These are phyloP conservation scores for Verticillium longisporum DNA, from an alignment of 2,329 filamentous ascomycete species.

Conservation along the genomic window DNA sequence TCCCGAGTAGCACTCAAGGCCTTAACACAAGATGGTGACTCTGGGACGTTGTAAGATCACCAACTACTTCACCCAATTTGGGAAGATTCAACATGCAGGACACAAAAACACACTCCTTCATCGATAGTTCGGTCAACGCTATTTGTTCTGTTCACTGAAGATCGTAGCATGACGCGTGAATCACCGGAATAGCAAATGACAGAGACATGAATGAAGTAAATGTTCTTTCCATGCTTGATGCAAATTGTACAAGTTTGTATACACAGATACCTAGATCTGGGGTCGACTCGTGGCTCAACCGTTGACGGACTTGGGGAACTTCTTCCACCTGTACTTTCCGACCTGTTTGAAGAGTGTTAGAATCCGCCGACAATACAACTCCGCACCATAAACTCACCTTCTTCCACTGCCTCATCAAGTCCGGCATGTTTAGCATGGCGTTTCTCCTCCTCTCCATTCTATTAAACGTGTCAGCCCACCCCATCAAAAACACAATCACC, in stretches of 20 bases:
- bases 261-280: slow-evolving; percentile 7
- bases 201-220: neutral
- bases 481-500: neutral
- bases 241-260: slow-evolving; percentile 8
- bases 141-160: no score
- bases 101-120: no score
- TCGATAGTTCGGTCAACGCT: no score
- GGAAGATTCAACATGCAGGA: no score
- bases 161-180: no score
- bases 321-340: slow-evolving; percentile 49
- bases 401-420: slow-evolving; percentile 89
- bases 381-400: slow-evolving; percentile 51
- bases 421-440: slow-evolving; percentile 93
- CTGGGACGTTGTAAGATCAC: no score
- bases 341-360: slow-evolving; percentile 35
- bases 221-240: neutral
- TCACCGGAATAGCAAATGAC: neutral
- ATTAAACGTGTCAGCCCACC: slow-evolving; percentile 21
- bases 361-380: slow-evolving; percentile 6
- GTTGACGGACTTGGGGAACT: slow-evolving; percentile 44
- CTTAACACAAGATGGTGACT: no score
- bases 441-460: slow-evolving; percentile 82
- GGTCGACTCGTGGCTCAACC: slow-evolving; percentile 16
- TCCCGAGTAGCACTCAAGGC: no score
- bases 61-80: no score